These are phyloP conservation scores for Spiraea crenata DNA, from an alignment of 331 rosid species.

Conservation along the genomic window DNA sequence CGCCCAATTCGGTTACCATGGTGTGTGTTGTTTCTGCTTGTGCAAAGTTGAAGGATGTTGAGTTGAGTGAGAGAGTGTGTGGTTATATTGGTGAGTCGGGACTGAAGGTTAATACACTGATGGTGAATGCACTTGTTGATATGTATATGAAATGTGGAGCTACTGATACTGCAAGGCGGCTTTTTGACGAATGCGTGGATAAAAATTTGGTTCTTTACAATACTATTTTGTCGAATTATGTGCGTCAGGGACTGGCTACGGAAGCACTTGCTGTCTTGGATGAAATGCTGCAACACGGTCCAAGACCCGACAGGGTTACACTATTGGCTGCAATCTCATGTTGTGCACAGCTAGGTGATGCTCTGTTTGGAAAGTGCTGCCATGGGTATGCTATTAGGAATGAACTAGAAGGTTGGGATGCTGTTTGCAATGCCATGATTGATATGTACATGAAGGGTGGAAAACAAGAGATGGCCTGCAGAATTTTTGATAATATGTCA, in stretches of 20 bases:
- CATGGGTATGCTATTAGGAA: constrained; percentile 67
- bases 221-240: constrained; percentile 73
- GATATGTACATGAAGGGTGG: constrained; percentile 88
- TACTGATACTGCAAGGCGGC: constrained; percentile 34
- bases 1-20: constrained; percentile 64
- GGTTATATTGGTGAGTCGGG: constrained; percentile 44
- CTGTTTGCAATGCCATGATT: constrained; percentile 63
- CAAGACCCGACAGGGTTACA: constrained; percentile 60
- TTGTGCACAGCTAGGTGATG: constrained; percentile 59
- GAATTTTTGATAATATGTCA: constrained; percentile 47
- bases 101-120: constrained; percentile 42
- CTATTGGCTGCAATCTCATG: constrained; percentile 62
- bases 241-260: constrained; percentile 43
- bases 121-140: constrained; percentile 74
- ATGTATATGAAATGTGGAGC: constrained; percentile 82
- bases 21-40: constrained; percentile 78
- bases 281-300: constrained; percentile 55
- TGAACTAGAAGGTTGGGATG: constrained; percentile 62
- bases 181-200: constrained; percentile 45
- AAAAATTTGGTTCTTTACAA: constrained; percentile 72
- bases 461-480: constrained; percentile 49
- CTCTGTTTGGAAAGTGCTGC: constrained; percentile 53
- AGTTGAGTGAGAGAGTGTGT: constrained; percentile 49
- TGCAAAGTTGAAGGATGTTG: constrained; percentile 70
- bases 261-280: constrained; percentile 44